Conservation (phyloP, 208 protist genomes). For the Acanthamoeba royreba region DNA sequence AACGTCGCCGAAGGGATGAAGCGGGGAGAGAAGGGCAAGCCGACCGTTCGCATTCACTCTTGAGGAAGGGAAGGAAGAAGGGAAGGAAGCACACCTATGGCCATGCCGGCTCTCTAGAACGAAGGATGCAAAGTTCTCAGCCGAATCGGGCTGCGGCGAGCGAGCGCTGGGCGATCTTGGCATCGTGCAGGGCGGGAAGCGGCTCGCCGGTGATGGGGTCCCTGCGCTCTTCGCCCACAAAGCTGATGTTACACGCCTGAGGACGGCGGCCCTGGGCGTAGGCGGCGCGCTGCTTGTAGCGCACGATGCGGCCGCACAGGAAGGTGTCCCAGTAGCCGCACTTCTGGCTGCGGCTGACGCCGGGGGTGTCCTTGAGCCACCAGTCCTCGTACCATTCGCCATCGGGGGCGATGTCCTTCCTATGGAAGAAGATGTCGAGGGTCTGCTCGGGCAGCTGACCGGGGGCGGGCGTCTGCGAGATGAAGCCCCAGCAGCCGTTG, state of each 20-base stretch:
- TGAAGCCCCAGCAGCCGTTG: conserved; percentile 54
- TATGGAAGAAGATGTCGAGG: conserved; percentile 50
- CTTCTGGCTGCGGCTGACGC: conserved; percentile 46
- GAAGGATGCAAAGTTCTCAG: neutral
- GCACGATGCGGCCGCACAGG: conserved; percentile 47
- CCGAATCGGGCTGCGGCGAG: neutral
- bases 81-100: neutral
- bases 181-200: neutral
- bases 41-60: too few relatives aligned
- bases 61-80: neutral
- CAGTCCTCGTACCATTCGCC: conserved; percentile 49
- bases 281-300: conserved; percentile 48
- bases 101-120: neutral
- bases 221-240: conserved; percentile 34
- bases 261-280: conserved; percentile 34
- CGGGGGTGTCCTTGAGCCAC: conserved; percentile 51
- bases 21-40: too few relatives aligned
- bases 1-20: too few relatives aligned
- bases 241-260: conserved; percentile 49
- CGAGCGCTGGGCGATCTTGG: conserved; percentile 14
- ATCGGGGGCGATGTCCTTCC: conserved; percentile 42
- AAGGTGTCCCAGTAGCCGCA: conserved; percentile 54
- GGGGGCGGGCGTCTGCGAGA: conserved; percentile 2
- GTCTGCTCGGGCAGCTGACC: neutral
- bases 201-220: conserved; percentile 27